These are phyloP conservation scores for Cudoniella acicularis DNA, from an alignment of 495 filamentous ascomycete genomes.

Conservation along the genomic window DNA sequence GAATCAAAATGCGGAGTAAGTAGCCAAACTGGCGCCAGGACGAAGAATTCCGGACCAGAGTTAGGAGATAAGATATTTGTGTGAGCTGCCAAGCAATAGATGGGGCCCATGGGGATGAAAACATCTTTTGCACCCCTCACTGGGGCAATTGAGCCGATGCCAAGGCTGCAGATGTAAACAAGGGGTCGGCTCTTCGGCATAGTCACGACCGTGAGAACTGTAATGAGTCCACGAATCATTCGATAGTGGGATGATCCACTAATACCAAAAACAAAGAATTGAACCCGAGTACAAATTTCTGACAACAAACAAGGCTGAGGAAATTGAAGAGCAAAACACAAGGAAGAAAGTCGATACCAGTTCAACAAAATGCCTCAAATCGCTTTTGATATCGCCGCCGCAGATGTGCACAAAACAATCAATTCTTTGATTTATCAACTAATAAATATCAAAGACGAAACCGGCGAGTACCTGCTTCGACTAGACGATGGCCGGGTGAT, in stretches of 20 bases:
- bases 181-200: not conserved
- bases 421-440: constrained; percentile 61
- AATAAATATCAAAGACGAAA: constrained; percentile 65
- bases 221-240: not conserved
- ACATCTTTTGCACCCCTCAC: too few species aligned
- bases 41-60: not conserved
- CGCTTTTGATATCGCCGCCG: constrained; percentile 31
- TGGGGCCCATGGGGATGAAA: not conserved
- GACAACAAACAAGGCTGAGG: not conserved
- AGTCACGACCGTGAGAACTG: not conserved
- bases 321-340: not conserved
- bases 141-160: not conserved
- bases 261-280: not conserved
- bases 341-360: not conserved
- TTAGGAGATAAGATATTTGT: not conserved
- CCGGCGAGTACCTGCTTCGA: constrained; percentile 63
- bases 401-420: constrained; percentile 51
- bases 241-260: not conserved
- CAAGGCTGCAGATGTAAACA: not conserved
- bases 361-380: constrained; percentile 17
- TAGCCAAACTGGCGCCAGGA: not conserved
- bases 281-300: not conserved
- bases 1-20: not conserved
- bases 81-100: not conserved
- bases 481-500: constrained; percentile 68